These are phyloP conservation scores for Schizosaccharomyces pombe DNA, from an alignment of 805 yeast species.

Conservation along the genomic window DNA sequence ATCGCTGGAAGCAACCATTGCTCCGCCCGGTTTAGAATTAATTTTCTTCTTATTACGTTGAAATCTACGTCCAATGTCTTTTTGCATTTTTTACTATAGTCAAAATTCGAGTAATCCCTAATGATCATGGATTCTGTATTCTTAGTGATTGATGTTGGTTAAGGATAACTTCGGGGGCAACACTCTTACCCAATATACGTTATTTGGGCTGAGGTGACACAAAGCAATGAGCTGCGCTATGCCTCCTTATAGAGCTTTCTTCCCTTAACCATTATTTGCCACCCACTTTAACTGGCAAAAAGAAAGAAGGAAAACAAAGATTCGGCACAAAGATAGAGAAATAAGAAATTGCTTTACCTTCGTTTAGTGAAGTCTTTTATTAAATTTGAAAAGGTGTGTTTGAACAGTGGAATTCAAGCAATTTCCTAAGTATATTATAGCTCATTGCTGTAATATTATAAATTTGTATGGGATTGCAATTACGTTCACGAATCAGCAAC, in stretches of 20 bases:
- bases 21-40: neutral
- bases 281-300: no score
- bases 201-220: neutral
- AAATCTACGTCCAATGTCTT: neutral
- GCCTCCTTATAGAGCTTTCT: neutral
- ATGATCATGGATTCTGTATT: neutral
- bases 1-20: neutral
- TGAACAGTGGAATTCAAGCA: no score
- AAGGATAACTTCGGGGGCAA: neutral
- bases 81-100: neutral
- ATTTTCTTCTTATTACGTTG: neutral
- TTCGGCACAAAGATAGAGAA: no score
- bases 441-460: no score
- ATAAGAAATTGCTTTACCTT: no score
- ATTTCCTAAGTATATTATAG: no score
- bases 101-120: neutral
- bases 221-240: neutral
- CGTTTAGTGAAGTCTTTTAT: no score
- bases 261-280: no score
- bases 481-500: no score
- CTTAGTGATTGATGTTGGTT: neutral
- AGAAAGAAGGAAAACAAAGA: no score
- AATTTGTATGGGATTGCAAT: no score
- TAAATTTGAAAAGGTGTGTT: no score
- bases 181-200: neutral